Base-by-base conservation (phyloP, 164 flowering plant species). In the Brasenia schreberi region DNA sequence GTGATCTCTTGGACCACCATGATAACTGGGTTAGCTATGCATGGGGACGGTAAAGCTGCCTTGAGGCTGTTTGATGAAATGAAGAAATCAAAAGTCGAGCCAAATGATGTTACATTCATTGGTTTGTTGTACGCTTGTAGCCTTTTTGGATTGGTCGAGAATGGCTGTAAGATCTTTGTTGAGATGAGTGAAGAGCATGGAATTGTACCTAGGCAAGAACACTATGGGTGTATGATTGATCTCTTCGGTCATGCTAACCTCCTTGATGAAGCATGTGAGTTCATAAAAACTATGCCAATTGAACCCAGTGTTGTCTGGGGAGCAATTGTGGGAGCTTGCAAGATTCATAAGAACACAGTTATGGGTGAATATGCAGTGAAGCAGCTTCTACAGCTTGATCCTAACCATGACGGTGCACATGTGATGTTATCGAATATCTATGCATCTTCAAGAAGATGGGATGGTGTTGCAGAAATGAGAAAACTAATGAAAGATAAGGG, bases 141-240 rank as follows among this genome's bases (percentile, higher is more conserved):
- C 77, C 95, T 85, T 77, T 87, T 86, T 18, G 96, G 96, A 5
- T 71, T 88, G 63, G 83, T 87, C 42, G 83, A 82, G 18, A 81
- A 87, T 67, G 96, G 92, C 10, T 72, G 73, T 42, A 70, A 70
- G 39, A 68, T 81, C 43, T 89, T 92, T 73, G 66, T 69, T n/a
- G 83, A 82, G 5, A 87, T 92, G 96, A 70, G 61, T 18, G 64
- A 77, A 53, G 86, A 83, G 2, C 73, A 86, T 73, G 72, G 73
- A n/a, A 82, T 89, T 49, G 59, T 61, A 19, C 91, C 95, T 7
- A 74, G 74, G 66, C 82, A 77, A 18, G 90, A 83, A 73, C 95
- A 87, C 72, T 86, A 83, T 75, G 91, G 89, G 59, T 92, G 90
- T 83, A 78, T 89, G 87, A 89, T 89, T 14, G 96, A 92, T 69